Conservation (phyloP, 495 filamentous ascomycete species). For the Hypoxylon rickii region DNA sequence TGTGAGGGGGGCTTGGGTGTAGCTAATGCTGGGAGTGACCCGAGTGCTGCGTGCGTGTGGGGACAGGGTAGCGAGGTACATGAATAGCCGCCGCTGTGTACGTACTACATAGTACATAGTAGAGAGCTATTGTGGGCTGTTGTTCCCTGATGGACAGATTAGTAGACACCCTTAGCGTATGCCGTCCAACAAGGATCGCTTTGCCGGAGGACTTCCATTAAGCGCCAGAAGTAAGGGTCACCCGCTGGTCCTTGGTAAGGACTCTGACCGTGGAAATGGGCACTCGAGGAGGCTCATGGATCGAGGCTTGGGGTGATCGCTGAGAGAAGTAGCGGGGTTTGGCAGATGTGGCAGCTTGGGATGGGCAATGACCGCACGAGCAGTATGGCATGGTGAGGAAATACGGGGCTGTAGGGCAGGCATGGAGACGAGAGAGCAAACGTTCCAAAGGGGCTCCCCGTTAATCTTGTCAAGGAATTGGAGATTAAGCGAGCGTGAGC, state of each 20-base stretch:
- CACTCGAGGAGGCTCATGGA: constrained; percentile 13
- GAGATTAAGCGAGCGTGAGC: constrained; percentile 25
- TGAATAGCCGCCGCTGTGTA: constrained; percentile 32
- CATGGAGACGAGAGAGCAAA: constrained; percentile 23
- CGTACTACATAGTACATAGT: too few species aligned
- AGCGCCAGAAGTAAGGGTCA: constrained; percentile 25
- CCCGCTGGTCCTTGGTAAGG: constrained; percentile 12
- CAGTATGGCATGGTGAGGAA: constrained; percentile 16
- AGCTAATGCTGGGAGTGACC: constrained; percentile 24
- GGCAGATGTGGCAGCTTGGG: constrained; percentile 27
- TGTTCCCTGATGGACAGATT: constrained; percentile 26
- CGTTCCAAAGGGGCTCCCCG: constrained; percentile 17
- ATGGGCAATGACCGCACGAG: constrained; percentile 7
- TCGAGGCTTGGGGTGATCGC: constrained; percentile 16
- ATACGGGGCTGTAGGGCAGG: constrained; percentile 34
- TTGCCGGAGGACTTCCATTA: constrained; percentile 18
- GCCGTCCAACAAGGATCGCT: constrained; percentile 14
- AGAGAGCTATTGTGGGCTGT: constrained; percentile 3
- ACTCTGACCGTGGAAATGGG: constrained; percentile 17
- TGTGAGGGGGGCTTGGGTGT: constrained; percentile 27
- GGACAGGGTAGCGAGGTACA: constrained; percentile 23
- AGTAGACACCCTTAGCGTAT: constrained; percentile 24
- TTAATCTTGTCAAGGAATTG: constrained; percentile 28
- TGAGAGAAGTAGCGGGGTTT: constrained; percentile 16
- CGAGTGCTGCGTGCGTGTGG: constrained; percentile 25